These are phyloP conservation scores for Parastagonospora avenae DNA, from an alignment of 2,329 filamentous ascomycete species.

Conservation along the genomic window DNA sequence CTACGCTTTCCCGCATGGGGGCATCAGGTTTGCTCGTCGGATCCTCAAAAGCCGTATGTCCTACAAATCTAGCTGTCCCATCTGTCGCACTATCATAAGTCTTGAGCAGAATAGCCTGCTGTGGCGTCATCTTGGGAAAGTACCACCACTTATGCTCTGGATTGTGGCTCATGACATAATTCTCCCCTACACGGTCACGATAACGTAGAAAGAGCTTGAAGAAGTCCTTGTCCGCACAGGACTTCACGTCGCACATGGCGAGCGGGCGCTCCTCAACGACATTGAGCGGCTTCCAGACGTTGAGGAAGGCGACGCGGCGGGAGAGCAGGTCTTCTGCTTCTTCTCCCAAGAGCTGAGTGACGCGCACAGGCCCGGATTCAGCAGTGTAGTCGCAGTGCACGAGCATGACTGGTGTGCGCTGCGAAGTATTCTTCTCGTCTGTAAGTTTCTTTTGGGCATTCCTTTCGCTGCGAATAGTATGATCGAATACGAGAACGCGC, in stretches of 20 bases:
- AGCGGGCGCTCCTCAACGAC: conserved; percentile 49
- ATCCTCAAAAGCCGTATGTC: conserved; percentile 49
- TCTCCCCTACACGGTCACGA: conserved; percentile 48
- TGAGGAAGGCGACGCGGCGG: conserved; percentile 56
- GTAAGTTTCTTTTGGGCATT: conserved; percentile 43
- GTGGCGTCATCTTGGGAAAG: conserved; percentile 46
- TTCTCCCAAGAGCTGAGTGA: conserved; percentile 51
- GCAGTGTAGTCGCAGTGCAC: conserved; percentile 60
- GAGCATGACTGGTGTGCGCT: conserved; percentile 55
- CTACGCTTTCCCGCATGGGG: conserved; percentile 45
- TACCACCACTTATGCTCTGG: conserved; percentile 48
- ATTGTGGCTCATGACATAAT: conserved; percentile 47
- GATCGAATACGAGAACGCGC: conserved; percentile 56
- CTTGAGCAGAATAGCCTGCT: conserved; percentile 48
- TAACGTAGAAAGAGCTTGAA: conserved; percentile 50
- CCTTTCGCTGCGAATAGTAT: conserved; percentile 53
- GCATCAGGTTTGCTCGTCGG: conserved; percentile 39
- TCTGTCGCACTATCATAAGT: conserved; percentile 45
- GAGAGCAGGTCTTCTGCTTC: conserved; percentile 51
- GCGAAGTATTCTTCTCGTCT: conserved; percentile 38
- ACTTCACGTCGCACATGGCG: conserved; percentile 49
- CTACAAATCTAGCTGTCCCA: conserved; percentile 44
- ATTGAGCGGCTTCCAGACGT: conserved; percentile 57
- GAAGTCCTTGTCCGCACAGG: conserved; percentile 45
- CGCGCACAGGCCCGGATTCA: conserved; percentile 50